Percentiles rank a stretch among this genome's conserved stretches.
These are phyloP conservation scores for Hyphopichia fennica DNA, from an alignment of 1,139 yeast species.

Conservation along the genomic window DNA sequence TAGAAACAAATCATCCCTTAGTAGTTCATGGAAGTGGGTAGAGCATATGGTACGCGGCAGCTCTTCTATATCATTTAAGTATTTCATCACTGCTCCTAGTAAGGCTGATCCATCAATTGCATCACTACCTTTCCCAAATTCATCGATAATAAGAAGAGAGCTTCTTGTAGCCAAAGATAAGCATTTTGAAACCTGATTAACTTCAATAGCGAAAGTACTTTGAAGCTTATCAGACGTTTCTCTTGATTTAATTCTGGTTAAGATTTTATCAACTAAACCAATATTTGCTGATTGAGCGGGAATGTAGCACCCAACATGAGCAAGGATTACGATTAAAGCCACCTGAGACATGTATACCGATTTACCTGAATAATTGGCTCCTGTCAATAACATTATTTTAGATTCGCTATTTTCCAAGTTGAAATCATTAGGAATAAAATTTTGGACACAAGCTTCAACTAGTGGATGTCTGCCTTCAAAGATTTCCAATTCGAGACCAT, in stretches of 20 bases:
- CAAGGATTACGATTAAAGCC: constrained; percentile 42
- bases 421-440: constrained; percentile 38
- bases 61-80: constrained; percentile 12
- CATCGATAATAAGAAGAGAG: constrained; percentile 47
- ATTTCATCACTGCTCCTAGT: constrained; percentile 35
- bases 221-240: constrained; percentile 42
- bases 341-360: constrained; percentile 45
- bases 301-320: constrained; percentile 51
- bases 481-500: constrained; percentile 19
- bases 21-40: constrained; percentile 46
- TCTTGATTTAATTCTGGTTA: constrained; percentile 40
- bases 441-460: constrained; percentile 30
- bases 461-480: constrained; percentile 40
- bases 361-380: constrained; percentile 55
- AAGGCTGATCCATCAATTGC: constrained; percentile 44
- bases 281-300: constrained; percentile 45
- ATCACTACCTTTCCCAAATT: constrained; percentile 55
- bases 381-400: constrained; percentile 35
- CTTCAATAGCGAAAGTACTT: constrained; percentile 48
- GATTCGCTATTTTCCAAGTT: constrained; percentile 8
- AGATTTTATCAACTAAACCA: constrained; percentile 43
- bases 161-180: constrained; percentile 30
- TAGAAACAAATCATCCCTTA: constrained; percentile 14
- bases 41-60: constrained; percentile 36
- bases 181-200: constrained; percentile 44